phyloP scores from a whole-genome alignment of 345 rosid genomes.

The Crucihimalaya himalaica region DNA sequence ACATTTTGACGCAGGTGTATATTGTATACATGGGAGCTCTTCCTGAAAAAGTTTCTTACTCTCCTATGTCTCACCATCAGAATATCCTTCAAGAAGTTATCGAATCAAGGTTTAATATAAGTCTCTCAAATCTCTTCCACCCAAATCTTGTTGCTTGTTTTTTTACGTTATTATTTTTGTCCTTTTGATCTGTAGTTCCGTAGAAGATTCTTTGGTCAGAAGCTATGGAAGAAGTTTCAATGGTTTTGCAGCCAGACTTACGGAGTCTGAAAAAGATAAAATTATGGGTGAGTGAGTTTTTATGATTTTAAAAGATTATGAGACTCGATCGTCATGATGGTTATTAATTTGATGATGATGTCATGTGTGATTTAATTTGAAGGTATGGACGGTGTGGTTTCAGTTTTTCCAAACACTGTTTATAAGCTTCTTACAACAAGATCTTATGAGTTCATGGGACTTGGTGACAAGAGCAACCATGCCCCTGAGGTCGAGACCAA shows the following conservation, averaged over 20 bases:
- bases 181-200: slow-evolving; percentile 16
- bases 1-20: slow-evolving; percentile 29
- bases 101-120: slow-evolving; percentile 18
- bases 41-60: slow-evolving; percentile 27
- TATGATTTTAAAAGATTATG: not conserved
- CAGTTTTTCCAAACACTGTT: slow-evolving; percentile 48
- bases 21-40: slow-evolving; percentile 43
- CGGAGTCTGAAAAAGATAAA: slow-evolving; percentile 46
- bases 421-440: slow-evolving; percentile 50
- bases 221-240: slow-evolving; percentile 47
- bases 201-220: slow-evolving; percentile 35
- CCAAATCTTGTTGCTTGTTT: not conserved
- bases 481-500: slow-evolving; percentile 38
- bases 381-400: slow-evolving; percentile 51
- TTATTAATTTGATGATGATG: not conserved
- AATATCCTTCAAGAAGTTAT: slow-evolving; percentile 36
- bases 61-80: slow-evolving; percentile 39
- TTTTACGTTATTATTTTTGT: slow-evolving; percentile 6
- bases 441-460: slow-evolving; percentile 65
- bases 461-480: slow-evolving; percentile 28
- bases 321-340: not conserved
- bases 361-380: not conserved
- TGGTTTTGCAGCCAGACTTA: slow-evolving; percentile 54
- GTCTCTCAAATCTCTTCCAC: not conserved
- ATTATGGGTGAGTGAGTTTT: slow-evolving; percentile 48